A percentile compares a stretch with the other conserved stretches of the same genome.
Conservation (phyloP, 805 yeast genomes). For the Lipomyces sp. region DNA sequence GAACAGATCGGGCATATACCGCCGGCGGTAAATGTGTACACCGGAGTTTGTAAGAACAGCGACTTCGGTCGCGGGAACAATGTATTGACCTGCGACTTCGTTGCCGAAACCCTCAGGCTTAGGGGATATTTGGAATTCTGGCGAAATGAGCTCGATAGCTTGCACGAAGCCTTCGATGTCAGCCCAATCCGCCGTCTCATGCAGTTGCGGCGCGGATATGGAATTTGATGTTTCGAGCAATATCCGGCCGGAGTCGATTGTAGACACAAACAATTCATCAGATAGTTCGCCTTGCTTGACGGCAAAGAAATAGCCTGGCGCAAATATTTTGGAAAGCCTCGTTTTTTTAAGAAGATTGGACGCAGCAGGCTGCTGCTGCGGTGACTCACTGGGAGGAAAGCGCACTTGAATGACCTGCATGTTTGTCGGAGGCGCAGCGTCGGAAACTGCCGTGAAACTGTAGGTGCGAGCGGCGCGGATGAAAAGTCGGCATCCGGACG, state of each 20-base stretch:
- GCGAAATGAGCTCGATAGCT: slow-evolving; percentile 68
- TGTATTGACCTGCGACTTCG: slow-evolving; percentile 81
- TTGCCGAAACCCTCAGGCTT: slow-evolving; percentile 82
- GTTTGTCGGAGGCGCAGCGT: slow-evolving; percentile 36
- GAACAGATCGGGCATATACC: slow-evolving; percentile 76
- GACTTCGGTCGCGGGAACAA: slow-evolving; percentile 57
- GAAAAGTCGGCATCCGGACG: slow-evolving; percentile 77
- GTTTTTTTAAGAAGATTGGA: slow-evolving; percentile 47
- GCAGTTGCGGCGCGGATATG: slow-evolving; percentile 39
- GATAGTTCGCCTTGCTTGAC: slow-evolving; percentile 43
- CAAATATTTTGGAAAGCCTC: slow-evolving; percentile 56
- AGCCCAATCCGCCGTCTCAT: slow-evolving; percentile 78
- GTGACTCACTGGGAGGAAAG: slow-evolving; percentile 43
- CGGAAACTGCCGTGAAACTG: slow-evolving; percentile 19
- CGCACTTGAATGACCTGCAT: slow-evolving; percentile 43
- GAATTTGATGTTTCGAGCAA: slow-evolving; percentile 32
- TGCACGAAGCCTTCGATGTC: slow-evolving; percentile 61
- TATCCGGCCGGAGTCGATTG: slow-evolving; percentile 77
- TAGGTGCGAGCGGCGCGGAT: slow-evolving; percentile 47
- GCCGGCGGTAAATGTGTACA: slow-evolving; percentile 68
- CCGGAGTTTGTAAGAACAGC: slow-evolving; percentile 82
- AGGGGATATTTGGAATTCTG: slow-evolving; percentile 65
- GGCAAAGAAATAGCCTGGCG: slow-evolving; percentile 85
- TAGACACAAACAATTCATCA: slow-evolving; percentile 62
- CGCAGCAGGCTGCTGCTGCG: slow-evolving; percentile 17